Conservation (phyloP, 345 rosid genomes). For the Eucalyptus victrix region DNA sequence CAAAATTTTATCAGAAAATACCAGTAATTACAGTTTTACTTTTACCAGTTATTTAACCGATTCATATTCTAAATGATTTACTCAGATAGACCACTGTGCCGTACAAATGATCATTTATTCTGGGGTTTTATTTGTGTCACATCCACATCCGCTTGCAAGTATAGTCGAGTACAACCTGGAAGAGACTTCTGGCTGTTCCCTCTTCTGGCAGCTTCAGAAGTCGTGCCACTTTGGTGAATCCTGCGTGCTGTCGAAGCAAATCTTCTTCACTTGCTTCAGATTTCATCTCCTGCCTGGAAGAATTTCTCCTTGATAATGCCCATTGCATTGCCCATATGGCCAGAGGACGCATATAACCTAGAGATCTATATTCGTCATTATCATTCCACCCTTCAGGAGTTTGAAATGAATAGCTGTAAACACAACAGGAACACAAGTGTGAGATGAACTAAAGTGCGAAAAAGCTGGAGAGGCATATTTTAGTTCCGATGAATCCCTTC, state of each 20-base stretch:
- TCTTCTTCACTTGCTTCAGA: constrained; percentile 14
- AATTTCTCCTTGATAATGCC: constrained; percentile 47
- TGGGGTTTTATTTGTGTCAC: neutral
- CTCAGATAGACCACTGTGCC: neutral
- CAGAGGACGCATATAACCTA: constrained; percentile 77
- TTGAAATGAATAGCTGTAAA: constrained; percentile 69
- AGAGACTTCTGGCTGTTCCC: constrained; percentile 17
- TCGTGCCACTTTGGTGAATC: constrained; percentile 56
- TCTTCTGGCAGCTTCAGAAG: constrained; percentile 51
- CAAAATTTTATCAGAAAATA: neutral
- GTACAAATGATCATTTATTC: neutral
- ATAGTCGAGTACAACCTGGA: constrained; percentile 53
- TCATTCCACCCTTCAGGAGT: constrained; percentile 89
- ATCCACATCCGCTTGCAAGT: constrained; percentile 43
- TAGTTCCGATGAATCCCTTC: neutral
- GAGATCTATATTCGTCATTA: constrained; percentile 44
- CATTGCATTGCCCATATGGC: constrained; percentile 98
- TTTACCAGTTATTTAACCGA: neutral
- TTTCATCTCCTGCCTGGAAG: constrained; percentile 5
- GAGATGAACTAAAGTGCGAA: neutral
- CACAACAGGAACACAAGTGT: neutral
- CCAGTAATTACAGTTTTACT: neutral
- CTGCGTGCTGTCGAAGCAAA: constrained; percentile 24
- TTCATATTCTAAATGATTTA: neutral
- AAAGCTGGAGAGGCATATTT: neutral